These are phyloP conservation scores for Penicillium simplicissimum DNA, from an alignment of 495 filamentous ascomycete genomes.

Conservation along the genomic window DNA sequence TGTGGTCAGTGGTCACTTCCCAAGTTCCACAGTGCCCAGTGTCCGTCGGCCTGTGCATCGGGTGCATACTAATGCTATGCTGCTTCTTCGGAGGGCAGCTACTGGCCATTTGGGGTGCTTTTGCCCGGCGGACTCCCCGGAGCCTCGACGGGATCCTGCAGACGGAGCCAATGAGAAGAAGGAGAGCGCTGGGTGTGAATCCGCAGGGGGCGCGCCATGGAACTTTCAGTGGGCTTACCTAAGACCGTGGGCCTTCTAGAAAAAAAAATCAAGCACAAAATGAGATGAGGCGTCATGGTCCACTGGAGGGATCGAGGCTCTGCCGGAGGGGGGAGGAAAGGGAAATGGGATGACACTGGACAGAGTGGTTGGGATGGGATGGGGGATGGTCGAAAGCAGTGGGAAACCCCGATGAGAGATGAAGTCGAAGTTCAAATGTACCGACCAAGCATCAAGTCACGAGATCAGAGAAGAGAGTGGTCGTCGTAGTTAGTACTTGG, in stretches of 20 bases:
- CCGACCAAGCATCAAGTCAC: background rate
- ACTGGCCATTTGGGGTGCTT: background rate
- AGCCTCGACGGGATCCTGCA: constrained; percentile 27
- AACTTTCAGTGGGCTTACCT: constrained; percentile 16
- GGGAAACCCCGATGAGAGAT: background rate
- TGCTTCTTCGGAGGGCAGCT: background rate
- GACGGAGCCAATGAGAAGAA: constrained; percentile 6
- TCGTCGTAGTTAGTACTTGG: no score
- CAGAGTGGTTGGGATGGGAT: background rate
- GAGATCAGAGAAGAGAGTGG: background rate
- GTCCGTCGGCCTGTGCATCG: no score
- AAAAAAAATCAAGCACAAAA: constrained; percentile 21
- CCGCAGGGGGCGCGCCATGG: constrained; percentile 7
- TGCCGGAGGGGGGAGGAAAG: constrained; percentile 5
- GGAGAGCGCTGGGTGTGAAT: background rate
- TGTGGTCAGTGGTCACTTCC: no score
- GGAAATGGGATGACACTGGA: background rate
- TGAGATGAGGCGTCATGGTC: constrained; percentile 23
- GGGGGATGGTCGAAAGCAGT: no score
- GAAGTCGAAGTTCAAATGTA: background rate
- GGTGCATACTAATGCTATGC: background rate
- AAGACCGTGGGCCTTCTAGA: constrained; percentile 33
- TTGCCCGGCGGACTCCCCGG: constrained; percentile 17
- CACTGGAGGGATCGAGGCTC: constrained; percentile 30
- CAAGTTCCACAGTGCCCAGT: no score